These are phyloP conservation scores for Lithocarpus polystachyus DNA, from an alignment of 306 rosid genomes.

Conservation along the genomic window DNA sequence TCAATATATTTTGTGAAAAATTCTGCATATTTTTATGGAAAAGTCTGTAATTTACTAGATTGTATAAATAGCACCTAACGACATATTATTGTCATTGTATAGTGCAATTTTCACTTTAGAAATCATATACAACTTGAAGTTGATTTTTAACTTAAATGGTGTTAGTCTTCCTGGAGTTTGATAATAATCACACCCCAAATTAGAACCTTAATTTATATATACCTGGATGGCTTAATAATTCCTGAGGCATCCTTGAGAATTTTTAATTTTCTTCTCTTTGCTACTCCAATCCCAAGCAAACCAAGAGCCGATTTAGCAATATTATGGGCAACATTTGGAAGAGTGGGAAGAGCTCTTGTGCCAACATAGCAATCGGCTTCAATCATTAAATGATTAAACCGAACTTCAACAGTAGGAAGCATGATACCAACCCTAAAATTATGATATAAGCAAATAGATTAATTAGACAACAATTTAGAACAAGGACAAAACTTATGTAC, in stretches of 20 bases:
- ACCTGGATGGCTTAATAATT: constrained; percentile 81
- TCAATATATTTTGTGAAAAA: too few species aligned
- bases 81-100: too few species aligned
- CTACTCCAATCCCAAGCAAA: constrained; percentile 45
- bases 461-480: not conserved
- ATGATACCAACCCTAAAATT: constrained; percentile 76
- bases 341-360: constrained; percentile 73
- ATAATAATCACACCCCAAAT: too few species aligned
- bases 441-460: not conserved
- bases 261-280: constrained; percentile 72
- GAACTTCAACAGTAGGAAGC: constrained; percentile 83
- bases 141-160: too few species aligned
- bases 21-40: too few species aligned
- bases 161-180: too few species aligned
- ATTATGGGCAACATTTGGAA: constrained; percentile 64
- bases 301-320: constrained; percentile 54
- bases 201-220: constrained; percentile 5
- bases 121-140: too few species aligned
- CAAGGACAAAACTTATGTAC: too few species aligned
- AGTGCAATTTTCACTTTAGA: too few species aligned
- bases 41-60: too few species aligned
- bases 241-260: constrained; percentile 85
- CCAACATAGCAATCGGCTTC: constrained; percentile 80
- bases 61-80: too few species aligned
- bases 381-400: constrained; percentile 64